Percentiles rank a stretch among this genome's conserved stretches.
phyloP scores from a whole-genome alignment of 2,329 filamentous ascomycete genomes.

The Huntiella moniliformis region DNA sequence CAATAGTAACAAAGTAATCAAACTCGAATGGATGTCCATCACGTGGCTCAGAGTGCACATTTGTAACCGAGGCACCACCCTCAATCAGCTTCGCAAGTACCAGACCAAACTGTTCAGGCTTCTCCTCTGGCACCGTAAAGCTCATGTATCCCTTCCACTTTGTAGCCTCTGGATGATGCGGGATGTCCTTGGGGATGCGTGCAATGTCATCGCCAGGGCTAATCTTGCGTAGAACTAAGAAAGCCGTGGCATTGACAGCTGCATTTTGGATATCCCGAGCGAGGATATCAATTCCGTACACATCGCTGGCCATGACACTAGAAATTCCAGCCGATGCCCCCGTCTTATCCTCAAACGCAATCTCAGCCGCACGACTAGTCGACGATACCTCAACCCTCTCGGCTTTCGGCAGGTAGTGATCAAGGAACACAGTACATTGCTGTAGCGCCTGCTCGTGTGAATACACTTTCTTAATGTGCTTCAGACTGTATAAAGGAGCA shows the following conservation, averaged over 20 bases:
- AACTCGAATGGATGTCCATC: constrained; percentile 9
- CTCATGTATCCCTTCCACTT: constrained; percentile 9
- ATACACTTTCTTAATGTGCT: constrained; percentile 57
- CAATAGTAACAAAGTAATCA: constrained; percentile 9
- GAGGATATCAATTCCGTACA: constrained; percentile 51
- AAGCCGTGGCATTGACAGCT: constrained; percentile 60
- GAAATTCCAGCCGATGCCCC: constrained; percentile 60
- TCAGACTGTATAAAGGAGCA: constrained; percentile 31
- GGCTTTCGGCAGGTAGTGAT: constrained; percentile 47
- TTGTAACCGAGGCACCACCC: constrained; percentile 3
- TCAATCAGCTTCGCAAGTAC: constrained; percentile 3
- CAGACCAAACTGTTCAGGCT: constrained; percentile 3
- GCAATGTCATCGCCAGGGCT: constrained; percentile 11
- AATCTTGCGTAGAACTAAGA: constrained; percentile 43
- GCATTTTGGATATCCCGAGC: constrained; percentile 53
- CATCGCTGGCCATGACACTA: constrained; percentile 50
- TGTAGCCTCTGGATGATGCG: not conserved
- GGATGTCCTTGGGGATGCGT: constrained; percentile 9
- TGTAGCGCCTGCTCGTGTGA: constrained; percentile 93
- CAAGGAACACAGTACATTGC: constrained; percentile 65
- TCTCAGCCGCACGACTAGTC: constrained; percentile 68
- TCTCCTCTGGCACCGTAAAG: constrained; percentile 4
- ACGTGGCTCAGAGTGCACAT: constrained; percentile 8
- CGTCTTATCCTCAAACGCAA: constrained; percentile 41
- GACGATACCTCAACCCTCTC: constrained; percentile 70